These are phyloP conservation scores for Cenchrus americanus DNA, from an alignment of 176 grass and related monocot genomes.

Conservation along the genomic window DNA sequence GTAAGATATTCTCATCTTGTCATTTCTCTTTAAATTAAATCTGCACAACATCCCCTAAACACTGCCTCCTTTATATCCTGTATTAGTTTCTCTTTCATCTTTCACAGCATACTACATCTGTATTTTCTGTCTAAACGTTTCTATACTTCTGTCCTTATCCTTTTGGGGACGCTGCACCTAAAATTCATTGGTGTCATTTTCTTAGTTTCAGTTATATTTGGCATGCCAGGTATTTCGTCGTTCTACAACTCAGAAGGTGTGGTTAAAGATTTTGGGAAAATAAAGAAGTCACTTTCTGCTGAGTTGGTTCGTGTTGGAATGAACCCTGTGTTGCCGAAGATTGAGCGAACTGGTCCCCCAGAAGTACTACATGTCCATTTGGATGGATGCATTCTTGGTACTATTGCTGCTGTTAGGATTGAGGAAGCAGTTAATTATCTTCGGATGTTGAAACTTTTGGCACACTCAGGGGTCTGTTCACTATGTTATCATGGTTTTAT, in stretches of 20 bases:
- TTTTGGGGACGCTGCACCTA: not conserved
- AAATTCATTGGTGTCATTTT: conserved; percentile 24
- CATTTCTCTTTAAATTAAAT: conserved; percentile 29
- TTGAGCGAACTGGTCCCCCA: conserved; percentile 79
- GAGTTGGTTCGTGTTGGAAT: conserved; percentile 78
- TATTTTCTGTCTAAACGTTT: not conserved
- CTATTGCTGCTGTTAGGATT: conserved; percentile 60
- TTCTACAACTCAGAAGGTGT: conserved; percentile 78
- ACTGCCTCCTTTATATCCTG: not conserved
- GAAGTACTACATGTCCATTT: conserved; percentile 83
- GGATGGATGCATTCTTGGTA: conserved; percentile 93
- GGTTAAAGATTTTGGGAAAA: conserved; percentile 67
- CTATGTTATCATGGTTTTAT: conserved; percentile 5
- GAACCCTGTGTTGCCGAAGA: conserved; percentile 68
- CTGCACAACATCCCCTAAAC: not conserved
- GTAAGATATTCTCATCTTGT: conserved; percentile 61
- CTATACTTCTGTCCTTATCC: not conserved
- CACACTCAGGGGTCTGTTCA: conserved; percentile 51
- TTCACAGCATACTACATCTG: not conserved
- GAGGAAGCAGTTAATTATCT: conserved; percentile 74
- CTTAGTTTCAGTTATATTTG: conserved; percentile 1
- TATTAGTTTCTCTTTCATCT: conserved; percentile 15
- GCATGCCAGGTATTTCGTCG: conserved; percentile 72
- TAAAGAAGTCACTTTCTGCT: conserved; percentile 69
- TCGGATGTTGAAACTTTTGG: conserved; percentile 73